Base-by-base conservation (phyloP, 2,329 filamentous ascomycete species). In the Aspergillus sp. region DNA sequence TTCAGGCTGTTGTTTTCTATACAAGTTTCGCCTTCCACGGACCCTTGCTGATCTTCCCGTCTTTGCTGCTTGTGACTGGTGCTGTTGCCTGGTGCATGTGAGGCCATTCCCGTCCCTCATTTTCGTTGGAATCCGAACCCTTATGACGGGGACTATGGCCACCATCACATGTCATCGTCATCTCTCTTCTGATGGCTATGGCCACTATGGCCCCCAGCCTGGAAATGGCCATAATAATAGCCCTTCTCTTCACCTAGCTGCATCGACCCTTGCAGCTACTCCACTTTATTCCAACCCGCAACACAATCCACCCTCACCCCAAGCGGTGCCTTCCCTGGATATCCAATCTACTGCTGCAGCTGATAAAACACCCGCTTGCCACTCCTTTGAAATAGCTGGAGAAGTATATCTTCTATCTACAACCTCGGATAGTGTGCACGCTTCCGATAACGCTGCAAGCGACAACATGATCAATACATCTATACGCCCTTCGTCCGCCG, bases 151-250 rank as follows among this genome's bases (percentile, higher is more conserved):
- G 40, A 45, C 46, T 17, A 61, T 61, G 54, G 37, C 63, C 22
- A 62, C 67, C 49, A 61, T 71, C 69, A 72, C 68, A 70, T 71
- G 69, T 55, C 61, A 61, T 61, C 63, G 54, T 57, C 57, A 61
- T 56, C 51, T 63, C 57, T 54, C 64, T 44, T 52, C 56, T 17
- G 56, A 58, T 56, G 61, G 57, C 55, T 56, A 54, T 51, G 37
- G 41, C 34, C 37, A 59, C 37, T 55, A 42, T 44, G 41, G 47
- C 20, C 22, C 48, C 45, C 57, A 57, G 17, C 37, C 37, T 20
- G 51, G 41, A 41, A 56, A 45, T 45, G 17, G 17, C 37, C 54
- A 58, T 57, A 58, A 57, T 58, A 59, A 58, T 56, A 54, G 47
- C 59, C 56, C 53, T 57, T 49, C 59, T 33, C 52, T 61, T 24